These are phyloP conservation scores for Syzygium malaccense DNA, from an alignment of 441 rosid genomes.

Conservation along the genomic window DNA sequence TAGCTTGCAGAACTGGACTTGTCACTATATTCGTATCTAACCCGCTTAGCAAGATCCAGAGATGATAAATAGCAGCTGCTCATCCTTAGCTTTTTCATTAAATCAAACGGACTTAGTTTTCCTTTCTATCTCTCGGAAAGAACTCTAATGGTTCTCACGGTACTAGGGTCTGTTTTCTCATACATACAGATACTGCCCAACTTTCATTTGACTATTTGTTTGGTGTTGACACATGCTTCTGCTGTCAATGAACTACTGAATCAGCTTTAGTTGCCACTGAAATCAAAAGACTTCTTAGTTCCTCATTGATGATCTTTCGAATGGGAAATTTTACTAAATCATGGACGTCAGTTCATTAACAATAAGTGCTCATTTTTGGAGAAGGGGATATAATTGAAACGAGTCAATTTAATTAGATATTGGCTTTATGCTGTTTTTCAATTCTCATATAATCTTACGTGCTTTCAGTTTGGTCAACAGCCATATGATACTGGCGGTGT, in stretches of 20 bases:
- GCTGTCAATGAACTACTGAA: not conserved
- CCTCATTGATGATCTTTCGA: not conserved
- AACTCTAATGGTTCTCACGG: not conserved
- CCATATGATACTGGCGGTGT: slow-evolving; percentile 43
- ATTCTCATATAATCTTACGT: not conserved
- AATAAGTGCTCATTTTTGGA: not conserved
- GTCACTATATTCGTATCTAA: not conserved
- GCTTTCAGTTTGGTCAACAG: slow-evolving; percentile 63
- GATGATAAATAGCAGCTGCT: not conserved
- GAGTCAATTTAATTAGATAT: not conserved
- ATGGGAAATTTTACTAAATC: not conserved
- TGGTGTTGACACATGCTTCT: not conserved
- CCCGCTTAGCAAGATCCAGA: not conserved
- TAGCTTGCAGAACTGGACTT: not conserved
- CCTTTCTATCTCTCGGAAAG: not conserved
- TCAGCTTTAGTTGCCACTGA: not conserved
- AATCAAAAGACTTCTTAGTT: not conserved
- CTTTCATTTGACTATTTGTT: not conserved
- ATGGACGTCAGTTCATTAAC: not conserved
- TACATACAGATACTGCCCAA: not conserved
- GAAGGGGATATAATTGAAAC: not conserved
- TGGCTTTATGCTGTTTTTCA: not conserved
- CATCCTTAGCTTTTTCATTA: not conserved
- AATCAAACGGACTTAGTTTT: not conserved
- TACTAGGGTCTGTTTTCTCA: not conserved